Percentiles rank a stretch among this genome's conserved stretches.
Evolutionary conservation across 148 eudicot genomes (phyloP).

Genomic region (Persicaria tinctoria): DNA sequence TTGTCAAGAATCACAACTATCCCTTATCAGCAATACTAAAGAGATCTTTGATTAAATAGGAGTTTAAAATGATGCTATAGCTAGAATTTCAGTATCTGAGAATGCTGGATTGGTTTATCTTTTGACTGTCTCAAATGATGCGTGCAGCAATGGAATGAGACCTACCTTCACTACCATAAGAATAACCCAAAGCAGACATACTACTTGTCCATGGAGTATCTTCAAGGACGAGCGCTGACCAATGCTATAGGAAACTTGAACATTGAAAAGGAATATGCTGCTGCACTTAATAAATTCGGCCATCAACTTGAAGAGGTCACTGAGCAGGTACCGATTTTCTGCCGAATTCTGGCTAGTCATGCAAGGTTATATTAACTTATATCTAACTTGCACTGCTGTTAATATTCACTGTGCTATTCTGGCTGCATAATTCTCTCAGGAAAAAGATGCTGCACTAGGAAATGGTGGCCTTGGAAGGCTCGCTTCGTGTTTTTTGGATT

Average conservation of each 20-base stretch:
- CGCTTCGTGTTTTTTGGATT: conserved; percentile 94
- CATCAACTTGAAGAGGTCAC: conserved; percentile 84
- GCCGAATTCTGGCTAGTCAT: too few species aligned
- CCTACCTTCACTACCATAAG: conserved; percentile 80
- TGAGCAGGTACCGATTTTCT: conserved; percentile 48
- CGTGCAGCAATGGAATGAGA: conserved; percentile 97
- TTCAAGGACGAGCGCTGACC: conserved; percentile 94
- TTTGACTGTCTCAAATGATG: conserved; percentile 11
- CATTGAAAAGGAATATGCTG: conserved; percentile 73
- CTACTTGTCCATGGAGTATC: conserved; percentile 96
- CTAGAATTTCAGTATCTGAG: not conserved
- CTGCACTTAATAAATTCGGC: conserved; percentile 81
- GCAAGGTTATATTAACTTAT: too few species aligned
- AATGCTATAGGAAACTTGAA: conserved; percentile 93
- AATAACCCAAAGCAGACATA: conserved; percentile 92
- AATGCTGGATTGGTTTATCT: not conserved
- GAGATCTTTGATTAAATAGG: not conserved
- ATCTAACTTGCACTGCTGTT: not conserved
- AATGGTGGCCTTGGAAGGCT: conserved; percentile 99
- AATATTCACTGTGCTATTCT: not conserved
- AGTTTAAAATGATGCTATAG: not conserved
- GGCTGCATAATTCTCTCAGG: conserved; percentile 37
- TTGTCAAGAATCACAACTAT: not conserved
- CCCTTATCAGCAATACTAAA: not conserved
- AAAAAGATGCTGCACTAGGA: conserved; percentile 99